phyloP scores from a whole-genome alignment of 192 early-diverging fungal species.

The Entomortierella chlamydospora region DNA sequence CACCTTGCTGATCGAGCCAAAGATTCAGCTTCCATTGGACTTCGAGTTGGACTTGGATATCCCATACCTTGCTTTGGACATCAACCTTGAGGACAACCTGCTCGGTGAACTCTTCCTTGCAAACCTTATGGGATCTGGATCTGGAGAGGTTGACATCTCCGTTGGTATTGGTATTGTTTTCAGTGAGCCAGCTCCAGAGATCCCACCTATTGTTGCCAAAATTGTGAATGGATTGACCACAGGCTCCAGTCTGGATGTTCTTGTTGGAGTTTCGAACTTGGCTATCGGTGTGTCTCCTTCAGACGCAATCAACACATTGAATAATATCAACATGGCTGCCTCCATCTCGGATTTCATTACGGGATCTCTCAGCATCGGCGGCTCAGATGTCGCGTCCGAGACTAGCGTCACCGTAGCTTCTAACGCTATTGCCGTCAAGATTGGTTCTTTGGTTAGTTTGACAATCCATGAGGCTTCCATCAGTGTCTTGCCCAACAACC shows the following conservation, averaged over 20 bases:
- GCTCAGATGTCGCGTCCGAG: constrained; percentile 8
- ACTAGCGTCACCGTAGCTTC: constrained; percentile 34
- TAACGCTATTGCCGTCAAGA: constrained; percentile 30
- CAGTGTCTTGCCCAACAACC: constrained; percentile 45
- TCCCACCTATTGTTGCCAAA: constrained; percentile 38
- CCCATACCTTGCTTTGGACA: constrained; percentile 44
- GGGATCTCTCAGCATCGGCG: constrained; percentile 17
- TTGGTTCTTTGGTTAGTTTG: constrained; percentile 34
- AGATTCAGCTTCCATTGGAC: constrained; percentile 35
- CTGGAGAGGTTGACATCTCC: constrained; percentile 39
- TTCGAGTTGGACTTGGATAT: constrained; percentile 47
- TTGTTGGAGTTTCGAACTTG: constrained; percentile 37
- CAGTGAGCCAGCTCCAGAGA: constrained; percentile 28
- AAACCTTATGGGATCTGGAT: constrained; percentile 36
- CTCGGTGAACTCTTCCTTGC: constrained; percentile 41
- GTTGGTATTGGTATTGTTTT: constrained; percentile 49
- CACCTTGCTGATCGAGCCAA: constrained; percentile 43
- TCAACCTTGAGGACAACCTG: constrained; percentile 36
- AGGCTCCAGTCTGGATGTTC: constrained; percentile 26
- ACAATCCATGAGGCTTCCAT: constrained; percentile 47
- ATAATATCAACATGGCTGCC: constrained; percentile 16
- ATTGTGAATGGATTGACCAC: constrained; percentile 35
- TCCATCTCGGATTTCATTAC: constrained; percentile 31
- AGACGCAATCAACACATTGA: constrained; percentile 45
- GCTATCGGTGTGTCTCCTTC: constrained; percentile 40